Base-by-base conservation (phyloP, 495 filamentous ascomycete species). In the Podospora pseudocomata region DNA sequence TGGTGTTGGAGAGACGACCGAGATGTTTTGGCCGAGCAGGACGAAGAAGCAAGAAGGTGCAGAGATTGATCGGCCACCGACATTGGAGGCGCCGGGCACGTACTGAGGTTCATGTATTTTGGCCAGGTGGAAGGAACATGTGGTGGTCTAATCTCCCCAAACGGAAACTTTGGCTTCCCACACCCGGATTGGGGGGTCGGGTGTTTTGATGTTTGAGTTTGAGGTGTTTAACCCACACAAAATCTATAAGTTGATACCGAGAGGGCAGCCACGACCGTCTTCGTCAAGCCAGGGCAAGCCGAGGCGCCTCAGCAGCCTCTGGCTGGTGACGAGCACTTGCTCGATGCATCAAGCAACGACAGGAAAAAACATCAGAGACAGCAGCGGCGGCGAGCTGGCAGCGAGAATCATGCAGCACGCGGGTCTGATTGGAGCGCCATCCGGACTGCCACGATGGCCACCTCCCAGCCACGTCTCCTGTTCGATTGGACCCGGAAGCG, bases 401-500 rank as follows among this genome's bases (percentile, higher is more conserved):
- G 19, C 16, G 19, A 57, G 49, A 57, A 57, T 16, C 60, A 53
- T 67, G 66, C 55, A 58, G 19, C 7, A 28, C 60, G 15, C 26
- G 19, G 19, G 61, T 53, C 56, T 67, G 66, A 67, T 70, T 67
- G 69, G 69, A 58, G 56, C 65, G 65, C 30, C 62, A 67, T 62
- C 65, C 56, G 54, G 44, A 65, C 65, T 70, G 64, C 62, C 69
- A 67, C 61, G 65, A 61, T 26, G 53, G 11, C 64, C 64, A 49
- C 19, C 59, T 59, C 16, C 65, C 65, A 67, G 64, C 65, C 68
- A 64, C 69, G 64, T 59, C 27, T 19, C 20, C 30, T 63, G 65
- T 57, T 65, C 60, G 65, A 70, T 67, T 70, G 68, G 68, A 65
- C 64, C 56, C 60, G 60, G 18, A 27, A 19, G 30, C 32, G 26